These are phyloP conservation scores for Discostella stelligera DNA, from an alignment of 352 stramenopile genomes.

Conservation along the genomic window DNA sequence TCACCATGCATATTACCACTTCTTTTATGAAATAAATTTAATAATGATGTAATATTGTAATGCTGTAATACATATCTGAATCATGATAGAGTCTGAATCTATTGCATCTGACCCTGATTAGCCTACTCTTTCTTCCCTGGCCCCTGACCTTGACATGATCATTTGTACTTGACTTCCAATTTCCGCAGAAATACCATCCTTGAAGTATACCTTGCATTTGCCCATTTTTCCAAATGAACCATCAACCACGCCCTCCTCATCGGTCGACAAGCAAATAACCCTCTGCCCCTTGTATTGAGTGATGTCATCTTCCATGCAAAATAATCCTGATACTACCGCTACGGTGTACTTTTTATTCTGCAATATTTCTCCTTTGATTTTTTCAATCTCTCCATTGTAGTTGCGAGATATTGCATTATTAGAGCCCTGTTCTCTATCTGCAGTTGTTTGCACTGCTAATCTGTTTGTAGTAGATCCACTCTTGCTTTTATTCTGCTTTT, in stretches of 20 bases:
- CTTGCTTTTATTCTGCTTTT: conserved; percentile 66
- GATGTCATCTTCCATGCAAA: conserved; percentile 80
- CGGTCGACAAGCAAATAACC: conserved; percentile 61
- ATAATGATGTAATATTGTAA: no score
- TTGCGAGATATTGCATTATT: conserved; percentile 3
- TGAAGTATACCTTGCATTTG: conserved; percentile 85
- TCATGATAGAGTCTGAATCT: no score
- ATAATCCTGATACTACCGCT: conserved; percentile 80
- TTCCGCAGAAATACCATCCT: conserved; percentile 53
- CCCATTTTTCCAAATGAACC: conserved; percentile 85
- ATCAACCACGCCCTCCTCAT: conserved; percentile 74
- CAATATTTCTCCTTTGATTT: conserved; percentile 80
- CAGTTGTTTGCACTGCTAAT: not conserved
- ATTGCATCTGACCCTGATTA: no score
- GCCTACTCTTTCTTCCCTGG: no score
- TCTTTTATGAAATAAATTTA: no score
- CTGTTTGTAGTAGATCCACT: conserved; percentile 20
- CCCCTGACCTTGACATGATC: not conserved
- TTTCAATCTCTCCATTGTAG: conserved; percentile 60
- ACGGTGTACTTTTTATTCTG: conserved; percentile 66
- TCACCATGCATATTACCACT: no score
- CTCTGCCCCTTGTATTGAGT: conserved; percentile 59
- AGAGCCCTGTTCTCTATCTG: conserved; percentile 10
- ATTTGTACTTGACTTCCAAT: conserved; percentile 50
- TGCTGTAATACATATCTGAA: no score